phyloP scores from a whole-genome alignment of 148 eudicot species.

The Nepenthes gracilis region DNA sequence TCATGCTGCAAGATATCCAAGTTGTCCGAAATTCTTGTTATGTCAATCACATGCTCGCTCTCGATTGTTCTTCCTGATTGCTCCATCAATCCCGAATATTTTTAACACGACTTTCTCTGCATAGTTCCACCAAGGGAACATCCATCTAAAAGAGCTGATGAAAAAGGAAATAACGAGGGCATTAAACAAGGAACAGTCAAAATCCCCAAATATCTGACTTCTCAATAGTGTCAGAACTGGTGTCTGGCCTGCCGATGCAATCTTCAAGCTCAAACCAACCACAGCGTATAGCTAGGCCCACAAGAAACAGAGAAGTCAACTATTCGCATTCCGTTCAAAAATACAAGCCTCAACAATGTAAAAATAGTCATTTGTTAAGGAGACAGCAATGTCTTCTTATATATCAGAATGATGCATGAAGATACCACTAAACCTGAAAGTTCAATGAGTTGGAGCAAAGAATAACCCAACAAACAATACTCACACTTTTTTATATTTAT shows the following conservation, averaged over 20 bases:
- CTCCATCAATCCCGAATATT: conserved; percentile 51
- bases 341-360: neutral
- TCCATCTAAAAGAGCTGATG: conserved; percentile 40
- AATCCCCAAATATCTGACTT: neutral
- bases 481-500: too few relatives aligned
- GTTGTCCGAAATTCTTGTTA: conserved; percentile 37
- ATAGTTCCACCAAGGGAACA: conserved; percentile 34
- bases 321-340: neutral
- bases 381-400: too few relatives aligned
- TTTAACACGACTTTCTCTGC: conserved; percentile 25
- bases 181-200: conserved; percentile 9
- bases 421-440: too few relatives aligned
- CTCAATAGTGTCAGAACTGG: neutral
- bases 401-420: too few relatives aligned
- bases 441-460: too few relatives aligned
- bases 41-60: conserved; percentile 41
- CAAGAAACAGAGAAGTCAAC: neutral
- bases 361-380: too few relatives aligned
- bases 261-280: neutral
- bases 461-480: too few relatives aligned
- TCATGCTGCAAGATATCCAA: conserved; percentile 29
- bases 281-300: neutral
- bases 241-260: neutral
- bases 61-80: conserved; percentile 30
- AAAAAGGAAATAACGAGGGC: conserved; percentile 20